Evolutionary conservation across 129 eudicot species (phyloP), one percentile per base, ranked within the genome.

Genomic region (Artemisia annua): DNA sequence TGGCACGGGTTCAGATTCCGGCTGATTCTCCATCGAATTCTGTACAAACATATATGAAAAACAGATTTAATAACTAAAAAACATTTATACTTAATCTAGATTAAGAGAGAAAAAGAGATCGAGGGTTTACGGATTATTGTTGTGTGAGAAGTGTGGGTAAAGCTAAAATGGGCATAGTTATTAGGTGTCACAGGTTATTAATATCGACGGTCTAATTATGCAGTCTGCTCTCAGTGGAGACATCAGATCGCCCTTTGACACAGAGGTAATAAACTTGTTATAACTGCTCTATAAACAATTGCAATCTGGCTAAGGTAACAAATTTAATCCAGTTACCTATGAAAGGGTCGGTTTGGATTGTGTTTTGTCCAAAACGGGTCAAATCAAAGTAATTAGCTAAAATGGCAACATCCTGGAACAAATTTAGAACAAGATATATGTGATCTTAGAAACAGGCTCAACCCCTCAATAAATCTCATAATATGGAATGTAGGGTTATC

Each of bases 231-330:
- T 77, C 63, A 6, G 96, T 94, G 35, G 98, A 94, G 73, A 78
- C 98, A 48, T 96, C 89, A 1, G 97, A 94, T 75, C 88, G 91
- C 17, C 96, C 98, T 4, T 90, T 15, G 97, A 94, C 78, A 94
- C 98, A 1, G 97, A 90, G 96, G 98, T 93, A 76, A 65, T 35
- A 24, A 54, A 65, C 48, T 19, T 22, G 4, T 10, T 20, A 46
- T 58, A 44, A 8, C 4, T 71, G 48, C 53, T 71, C 53, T 43
- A 8, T 71, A 58, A 71, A 71, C 63, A 30, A 43, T 56, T 35
- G 51, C 51, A 52, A 72, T 46, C 28, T 3, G 9, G 46, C 53
- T 1, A 48, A 50, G 73, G 28, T 22, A 18, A 48, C 62, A 35
- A 7, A 17, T 52, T 48, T 0, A 12, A 13, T 5, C 8, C 32